These are phyloP conservation scores for Knufia fluminis DNA, from an alignment of 2,329 filamentous ascomycete genomes.

Conservation along the genomic window DNA sequence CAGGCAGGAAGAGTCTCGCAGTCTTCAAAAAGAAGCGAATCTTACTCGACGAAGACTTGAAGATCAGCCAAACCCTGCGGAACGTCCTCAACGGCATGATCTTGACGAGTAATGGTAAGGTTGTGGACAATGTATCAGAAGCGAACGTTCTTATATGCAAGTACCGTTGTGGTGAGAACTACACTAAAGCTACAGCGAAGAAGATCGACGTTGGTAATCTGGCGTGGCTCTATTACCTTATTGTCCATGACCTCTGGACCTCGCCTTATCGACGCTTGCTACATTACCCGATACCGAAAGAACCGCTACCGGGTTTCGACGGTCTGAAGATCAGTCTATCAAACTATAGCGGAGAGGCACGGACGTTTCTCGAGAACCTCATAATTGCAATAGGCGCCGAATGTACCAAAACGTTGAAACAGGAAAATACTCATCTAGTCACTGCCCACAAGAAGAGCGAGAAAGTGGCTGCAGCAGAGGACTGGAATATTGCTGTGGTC, in stretches of 20 bases:
- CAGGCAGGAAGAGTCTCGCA: conserved; percentile 40
- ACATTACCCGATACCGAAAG: conserved; percentile 75
- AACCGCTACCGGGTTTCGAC: conserved; percentile 71
- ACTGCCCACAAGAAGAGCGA: conserved; percentile 84
- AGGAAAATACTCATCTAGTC: conserved; percentile 90
- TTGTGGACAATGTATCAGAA: conserved; percentile 56
- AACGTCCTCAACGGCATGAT: conserved; percentile 64
- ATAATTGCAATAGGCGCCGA: conserved; percentile 74
- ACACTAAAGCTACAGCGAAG: conserved; percentile 62
- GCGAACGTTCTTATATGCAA: conserved; percentile 82
- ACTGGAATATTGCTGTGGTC: conserved; percentile 83
- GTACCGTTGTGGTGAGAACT: conserved; percentile 72
- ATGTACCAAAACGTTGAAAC: conserved; percentile 90
- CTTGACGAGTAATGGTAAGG: conserved; percentile 56
- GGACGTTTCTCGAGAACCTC: conserved; percentile 86
- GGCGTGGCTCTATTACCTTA: conserved; percentile 87
- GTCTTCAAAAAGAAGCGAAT: conserved; percentile 73
- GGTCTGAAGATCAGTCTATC: conserved; percentile 75
- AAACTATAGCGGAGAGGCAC: conserved; percentile 91
- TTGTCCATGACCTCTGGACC: conserved; percentile 81
- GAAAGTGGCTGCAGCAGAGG: conserved; percentile 82
- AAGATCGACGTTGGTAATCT: conserved; percentile 84
- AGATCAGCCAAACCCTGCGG: conserved; percentile 56
- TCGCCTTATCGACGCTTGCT: conserved; percentile 72
- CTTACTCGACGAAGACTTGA: conserved; percentile 66